These are phyloP conservation scores for Ploettnerulaceae sp. DNA, from an alignment of 2,329 filamentous ascomycete species.

Conservation along the genomic window DNA sequence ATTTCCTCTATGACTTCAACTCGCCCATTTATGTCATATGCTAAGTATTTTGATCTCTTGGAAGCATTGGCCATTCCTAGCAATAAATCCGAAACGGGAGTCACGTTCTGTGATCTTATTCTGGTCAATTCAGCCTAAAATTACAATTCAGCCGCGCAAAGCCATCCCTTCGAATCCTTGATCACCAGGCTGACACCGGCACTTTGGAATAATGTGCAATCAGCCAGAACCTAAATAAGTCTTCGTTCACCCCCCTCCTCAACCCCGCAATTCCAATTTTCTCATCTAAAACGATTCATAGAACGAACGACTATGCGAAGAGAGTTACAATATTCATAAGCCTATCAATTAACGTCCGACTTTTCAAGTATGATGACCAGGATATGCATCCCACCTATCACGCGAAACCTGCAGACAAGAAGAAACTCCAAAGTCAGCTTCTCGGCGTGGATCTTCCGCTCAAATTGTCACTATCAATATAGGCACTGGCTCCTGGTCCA, in stretches of 20 bases:
- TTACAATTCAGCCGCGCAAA: too few relatives aligned
- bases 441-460: slow-evolving; percentile 9
- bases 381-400: slow-evolving; percentile 3
- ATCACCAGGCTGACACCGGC: slow-evolving; percentile 6
- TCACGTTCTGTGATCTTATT: too few relatives aligned
- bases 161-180: too few relatives aligned
- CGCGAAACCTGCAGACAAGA: neutral
- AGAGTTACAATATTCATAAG: neutral
- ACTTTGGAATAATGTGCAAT: slow-evolving; percentile 7
- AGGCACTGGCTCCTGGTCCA: neutral
- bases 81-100: too few relatives aligned
- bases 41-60: too few relatives aligned
- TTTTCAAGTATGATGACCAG: neutral
- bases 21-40: too few relatives aligned
- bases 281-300: slow-evolving; percentile 8
- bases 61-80: too few relatives aligned
- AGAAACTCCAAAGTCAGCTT: neutral
- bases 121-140: too few relatives aligned
- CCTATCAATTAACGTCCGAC: slow-evolving; percentile 3
- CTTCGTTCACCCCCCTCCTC: neutral
- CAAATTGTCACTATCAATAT: slow-evolving; percentile 1
- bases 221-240: slow-evolving; percentile 10
- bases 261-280: slow-evolving; percentile 16
- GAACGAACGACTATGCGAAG: too few relatives aligned
- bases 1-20: too few relatives aligned